Evolutionary conservation across 352 stramenopile genomes (phyloP).

Genomic region (Phytophthora pseudosyringae): DNA sequence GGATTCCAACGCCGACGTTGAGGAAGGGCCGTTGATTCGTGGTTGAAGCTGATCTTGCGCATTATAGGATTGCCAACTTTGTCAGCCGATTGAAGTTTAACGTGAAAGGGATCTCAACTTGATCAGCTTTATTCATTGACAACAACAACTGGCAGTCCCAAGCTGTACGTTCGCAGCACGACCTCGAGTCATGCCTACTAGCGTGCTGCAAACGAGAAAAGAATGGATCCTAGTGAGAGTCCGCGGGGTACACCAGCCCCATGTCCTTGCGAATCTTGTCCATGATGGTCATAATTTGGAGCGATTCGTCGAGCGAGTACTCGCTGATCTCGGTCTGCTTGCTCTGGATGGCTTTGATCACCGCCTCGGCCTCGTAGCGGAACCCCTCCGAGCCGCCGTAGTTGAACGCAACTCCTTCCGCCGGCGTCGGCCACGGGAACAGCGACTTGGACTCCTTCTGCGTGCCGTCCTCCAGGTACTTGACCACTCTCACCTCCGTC

Average conservation of each 20-base stretch:
- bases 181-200: not conserved
- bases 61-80: not conserved
- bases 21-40: not conserved
- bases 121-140: not conserved
- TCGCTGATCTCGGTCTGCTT: constrained; percentile 48
- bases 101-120: not conserved
- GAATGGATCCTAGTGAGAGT: constrained; percentile 15
- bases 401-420: constrained; percentile 13
- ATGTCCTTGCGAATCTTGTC: constrained; percentile 71
- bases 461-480: constrained; percentile 37
- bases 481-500: constrained; percentile 53
- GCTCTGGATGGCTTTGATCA: constrained; percentile 63
- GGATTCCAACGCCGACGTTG: not conserved
- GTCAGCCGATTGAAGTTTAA: constrained; percentile 3
- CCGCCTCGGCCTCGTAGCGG: constrained; percentile 78
- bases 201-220: constrained; percentile 1
- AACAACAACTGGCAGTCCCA: not conserved
- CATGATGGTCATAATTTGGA: constrained; percentile 66
- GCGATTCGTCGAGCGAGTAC: constrained; percentile 63
- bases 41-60: not conserved
- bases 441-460: constrained; percentile 38
- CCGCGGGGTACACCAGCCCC: constrained; percentile 46
- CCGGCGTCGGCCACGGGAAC: constrained; percentile 53
- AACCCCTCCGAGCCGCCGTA: constrained; percentile 55
- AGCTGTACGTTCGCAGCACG: not conserved